A percentile compares a stretch with the other conserved stretches of the same genome.
Evolutionary conservation across 164 flowering plant species (phyloP).

Genomic region (Berberis thunbergii): DNA sequence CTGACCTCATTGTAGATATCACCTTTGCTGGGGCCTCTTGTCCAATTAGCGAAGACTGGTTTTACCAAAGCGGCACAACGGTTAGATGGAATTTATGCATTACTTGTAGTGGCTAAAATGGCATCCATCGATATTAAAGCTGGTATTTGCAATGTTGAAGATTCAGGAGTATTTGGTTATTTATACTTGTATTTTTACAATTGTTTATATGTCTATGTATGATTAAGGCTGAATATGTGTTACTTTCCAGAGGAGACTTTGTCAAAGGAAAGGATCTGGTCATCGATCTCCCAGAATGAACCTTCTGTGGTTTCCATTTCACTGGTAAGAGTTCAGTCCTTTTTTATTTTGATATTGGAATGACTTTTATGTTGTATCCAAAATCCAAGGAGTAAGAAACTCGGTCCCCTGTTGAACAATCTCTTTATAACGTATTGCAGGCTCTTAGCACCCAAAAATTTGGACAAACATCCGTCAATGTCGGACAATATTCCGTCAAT

Average conservation of each 20-base stretch:
- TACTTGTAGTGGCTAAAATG: constrained; percentile 54
- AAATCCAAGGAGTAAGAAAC: too few species aligned
- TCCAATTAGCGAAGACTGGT: constrained; percentile 86
- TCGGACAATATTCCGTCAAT: too few species aligned
- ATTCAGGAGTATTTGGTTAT: not conserved
- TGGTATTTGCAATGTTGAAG: constrained; percentile 30
- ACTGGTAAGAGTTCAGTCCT: constrained; percentile 37
- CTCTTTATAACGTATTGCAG: too few species aligned
- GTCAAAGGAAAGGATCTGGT: constrained; percentile 84
- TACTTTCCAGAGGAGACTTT: constrained; percentile 56
- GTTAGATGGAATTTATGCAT: constrained; percentile 88
- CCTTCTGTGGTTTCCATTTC: constrained; percentile 66
- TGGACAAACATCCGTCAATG: too few species aligned
- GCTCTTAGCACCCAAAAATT: too few species aligned
- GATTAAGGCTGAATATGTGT: constrained; percentile 2
- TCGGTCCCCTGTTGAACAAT: too few species aligned
- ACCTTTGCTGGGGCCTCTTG: constrained; percentile 64
- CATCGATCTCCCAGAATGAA: constrained; percentile 72
- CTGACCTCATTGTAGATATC: constrained; percentile 40
- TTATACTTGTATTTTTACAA: not conserved
- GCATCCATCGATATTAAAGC: constrained; percentile 76
- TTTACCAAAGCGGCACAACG: constrained; percentile 86
- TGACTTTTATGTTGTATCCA: not conserved
- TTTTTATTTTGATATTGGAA: not conserved
- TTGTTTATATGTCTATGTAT: not conserved